These are phyloP conservation scores for Brassica incana DNA, from an alignment of 345 rosid genomes.

Conservation along the genomic window DNA sequence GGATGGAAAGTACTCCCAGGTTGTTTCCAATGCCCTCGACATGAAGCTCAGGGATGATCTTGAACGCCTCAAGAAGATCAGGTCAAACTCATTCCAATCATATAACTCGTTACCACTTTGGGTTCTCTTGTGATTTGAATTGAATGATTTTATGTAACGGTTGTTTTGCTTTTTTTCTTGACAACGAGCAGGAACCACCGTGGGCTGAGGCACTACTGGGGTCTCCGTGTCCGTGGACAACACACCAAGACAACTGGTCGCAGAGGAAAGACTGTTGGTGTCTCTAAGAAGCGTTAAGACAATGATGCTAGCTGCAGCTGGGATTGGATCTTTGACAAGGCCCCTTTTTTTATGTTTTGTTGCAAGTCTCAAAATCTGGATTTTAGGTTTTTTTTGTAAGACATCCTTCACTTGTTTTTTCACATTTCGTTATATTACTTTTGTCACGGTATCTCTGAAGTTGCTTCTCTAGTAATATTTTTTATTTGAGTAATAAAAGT, in stretches of 20 bases:
- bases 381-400: constrained; percentile 7
- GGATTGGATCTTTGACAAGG: constrained; percentile 1
- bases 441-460: neutral
- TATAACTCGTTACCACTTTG: neutral
- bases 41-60: constrained; percentile 97
- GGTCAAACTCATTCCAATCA: constrained; percentile 41
- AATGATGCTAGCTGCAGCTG: constrained; percentile 2
- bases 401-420: neutral
- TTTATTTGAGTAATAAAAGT: neutral
- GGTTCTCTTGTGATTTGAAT: neutral
- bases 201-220: constrained; percentile 99
- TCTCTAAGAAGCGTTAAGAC: constrained; percentile 70
- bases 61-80: constrained; percentile 88
- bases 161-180: neutral
- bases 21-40: constrained; percentile 87
- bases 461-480: constrained; percentile 3
- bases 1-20: constrained; percentile 85
- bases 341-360: constrained; percentile 2
- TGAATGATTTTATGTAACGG: neutral
- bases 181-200: constrained; percentile 70
- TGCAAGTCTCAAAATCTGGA: neutral
- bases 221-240: constrained; percentile 94
- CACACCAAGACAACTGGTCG: constrained; percentile 98
- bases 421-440: neutral
- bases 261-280: constrained; percentile 94